Evolutionary conservation across 441 rosid genomes (phyloP).

Genomic region (Codiaeum variegatum): DNA sequence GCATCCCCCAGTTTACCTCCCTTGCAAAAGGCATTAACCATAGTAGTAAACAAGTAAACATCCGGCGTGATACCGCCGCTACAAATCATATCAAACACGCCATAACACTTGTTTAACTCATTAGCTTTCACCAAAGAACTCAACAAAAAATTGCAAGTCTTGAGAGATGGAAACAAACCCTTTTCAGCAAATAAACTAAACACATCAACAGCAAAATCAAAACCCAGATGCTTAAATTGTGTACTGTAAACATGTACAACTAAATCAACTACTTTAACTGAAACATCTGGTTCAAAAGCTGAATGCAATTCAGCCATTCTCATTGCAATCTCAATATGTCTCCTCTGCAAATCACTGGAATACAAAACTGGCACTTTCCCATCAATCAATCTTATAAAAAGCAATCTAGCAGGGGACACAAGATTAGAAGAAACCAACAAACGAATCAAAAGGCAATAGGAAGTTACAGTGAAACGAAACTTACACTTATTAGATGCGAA

Average conservation of each 20-base stretch:
- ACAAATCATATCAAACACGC: constrained; percentile 48
- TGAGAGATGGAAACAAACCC: constrained; percentile 58
- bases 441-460: constrained; percentile 60
- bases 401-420: constrained; percentile 49
- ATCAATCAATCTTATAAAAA: constrained; percentile 60
- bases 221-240: constrained; percentile 51
- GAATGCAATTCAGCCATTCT: constrained; percentile 43
- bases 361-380: constrained; percentile 40
- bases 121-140: constrained; percentile 53
- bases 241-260: constrained; percentile 58
- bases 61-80: constrained; percentile 35
- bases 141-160: constrained; percentile 61
- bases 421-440: constrained; percentile 43
- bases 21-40: constrained; percentile 70
- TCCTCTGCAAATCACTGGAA: constrained; percentile 12
- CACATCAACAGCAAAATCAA: constrained; percentile 44
- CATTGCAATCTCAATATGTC: constrained; percentile 43
- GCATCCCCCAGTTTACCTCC: constrained; percentile 62
- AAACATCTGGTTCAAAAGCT: constrained; percentile 26
- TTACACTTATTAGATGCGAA: constrained; percentile 47
- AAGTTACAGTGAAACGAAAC: constrained; percentile 56
- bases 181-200: constrained; percentile 40
- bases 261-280: constrained; percentile 45
- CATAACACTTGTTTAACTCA: constrained; percentile 46
- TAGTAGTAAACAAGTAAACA: constrained; percentile 57